Base-by-base conservation (phyloP, 2,329 filamentous ascomycete genomes). In the Penicillium brasilianum region DNA sequence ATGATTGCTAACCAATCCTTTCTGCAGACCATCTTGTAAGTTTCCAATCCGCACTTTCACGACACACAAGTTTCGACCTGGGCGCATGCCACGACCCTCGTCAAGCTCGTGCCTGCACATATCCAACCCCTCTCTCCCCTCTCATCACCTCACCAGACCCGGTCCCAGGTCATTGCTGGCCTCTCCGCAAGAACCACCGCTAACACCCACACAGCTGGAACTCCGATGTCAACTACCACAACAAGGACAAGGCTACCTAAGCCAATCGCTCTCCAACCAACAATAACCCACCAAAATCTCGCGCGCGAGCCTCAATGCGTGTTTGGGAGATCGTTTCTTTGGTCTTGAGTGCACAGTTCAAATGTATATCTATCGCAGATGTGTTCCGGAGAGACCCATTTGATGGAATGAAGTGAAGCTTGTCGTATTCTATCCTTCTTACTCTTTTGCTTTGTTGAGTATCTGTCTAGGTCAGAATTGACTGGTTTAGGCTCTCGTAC, bases 211-310 rank as follows among this genome's bases (percentile, higher is more conserved):
- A 67, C 72, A 92, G 90, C 90, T 99, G 95, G 95, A 98, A 98
- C 82, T 84, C 89, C 69, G 86, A 84, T 61, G 93, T 97, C 84
- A 98, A 98, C 88, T 94, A 96, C 85, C 93, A 98, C 88, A 93
- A 96, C 85, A 90, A 90, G 84, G 90, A 96, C 84, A 92, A 91
- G 86, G 69, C 74, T 51, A 76, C 74, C 62, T 81, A 77, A 77
- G 69, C 44, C 14, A 8, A 37, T 52, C 30, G 22, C 41, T 30
- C 20, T 20, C 49, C 18, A 25, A 55, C 43, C 28, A 28, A 58
- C 30, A 59, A 30, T 32, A 14, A 43, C 20, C 32, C 52, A 53
- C 39, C 54, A 60, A 56, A 59, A 55, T 25, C 34, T 59, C 18
- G 20, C 46, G 48, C 49, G 57, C 46, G 59, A 58, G 43, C 57